A percentile compares a stretch with the other conserved stretches of the same genome.
Conservation (phyloP, 1,284 basidiomycete genomes). For the Malassezia sympodialis region DNA sequence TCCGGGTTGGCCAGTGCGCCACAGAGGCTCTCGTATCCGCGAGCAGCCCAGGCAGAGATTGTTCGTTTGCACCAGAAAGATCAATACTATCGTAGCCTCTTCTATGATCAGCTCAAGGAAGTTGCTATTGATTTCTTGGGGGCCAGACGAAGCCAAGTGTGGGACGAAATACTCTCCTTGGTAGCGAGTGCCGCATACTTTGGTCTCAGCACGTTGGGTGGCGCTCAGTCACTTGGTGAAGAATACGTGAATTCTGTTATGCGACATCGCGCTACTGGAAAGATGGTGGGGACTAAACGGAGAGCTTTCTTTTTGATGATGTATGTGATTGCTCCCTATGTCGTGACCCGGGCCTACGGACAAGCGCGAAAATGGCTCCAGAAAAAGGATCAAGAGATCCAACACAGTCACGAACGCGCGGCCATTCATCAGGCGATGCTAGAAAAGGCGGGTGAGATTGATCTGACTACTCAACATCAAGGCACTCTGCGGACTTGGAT, state of each 20-base stretch:
- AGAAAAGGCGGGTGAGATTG: neutral
- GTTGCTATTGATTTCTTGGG: slow-evolving; percentile 40
- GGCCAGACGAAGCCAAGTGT: slow-evolving; percentile 38
- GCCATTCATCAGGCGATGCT: slow-evolving; percentile 4
- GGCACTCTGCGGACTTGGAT: neutral
- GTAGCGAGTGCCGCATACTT: slow-evolving; percentile 43
- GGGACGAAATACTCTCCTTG: slow-evolving; percentile 31
- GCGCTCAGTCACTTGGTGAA: slow-evolving; percentile 49
- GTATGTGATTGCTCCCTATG: slow-evolving; percentile 41
- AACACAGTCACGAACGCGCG: slow-evolving; percentile 19
- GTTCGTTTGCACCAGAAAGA: slow-evolving; percentile 49
- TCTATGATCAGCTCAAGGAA: slow-evolving; percentile 40
- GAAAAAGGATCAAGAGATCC: neutral
- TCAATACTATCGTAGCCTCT: slow-evolving; percentile 40
- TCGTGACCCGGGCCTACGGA: slow-evolving; percentile 28
- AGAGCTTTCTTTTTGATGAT: slow-evolving; percentile 35
- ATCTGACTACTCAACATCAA: neutral
- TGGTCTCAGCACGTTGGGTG: slow-evolving; percentile 36
- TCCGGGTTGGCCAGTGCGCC: slow-evolving; percentile 3
- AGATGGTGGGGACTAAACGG: slow-evolving; percentile 29
- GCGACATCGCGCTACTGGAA: slow-evolving; percentile 28
- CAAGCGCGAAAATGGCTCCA: slow-evolving; percentile 16
- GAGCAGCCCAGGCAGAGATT: slow-evolving; percentile 47
- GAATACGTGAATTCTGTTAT: slow-evolving; percentile 50
- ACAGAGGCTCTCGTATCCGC: slow-evolving; percentile 31